A percentile compares a stretch with the other conserved stretches of the same genome.
Conservation (phyloP, 73 alveolate genomes). For the Paramecium pentaurelia region DNA sequence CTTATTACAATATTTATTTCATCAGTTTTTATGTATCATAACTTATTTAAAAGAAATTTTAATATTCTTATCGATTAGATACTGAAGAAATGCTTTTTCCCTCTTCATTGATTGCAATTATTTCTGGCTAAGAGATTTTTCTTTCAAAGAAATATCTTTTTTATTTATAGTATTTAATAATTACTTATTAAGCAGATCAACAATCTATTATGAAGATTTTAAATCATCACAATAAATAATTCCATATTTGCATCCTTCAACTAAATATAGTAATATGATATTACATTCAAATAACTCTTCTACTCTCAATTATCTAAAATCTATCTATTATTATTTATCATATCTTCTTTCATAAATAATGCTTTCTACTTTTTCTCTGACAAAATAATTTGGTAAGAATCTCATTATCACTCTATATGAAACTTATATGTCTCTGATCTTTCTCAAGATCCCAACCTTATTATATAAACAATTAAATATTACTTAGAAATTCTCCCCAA, state of each 20-base stretch:
- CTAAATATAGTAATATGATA: background rate
- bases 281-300: slow-evolving; percentile 48
- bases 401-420: background rate
- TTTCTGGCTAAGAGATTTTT: slow-evolving; percentile 24
- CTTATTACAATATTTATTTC: background rate
- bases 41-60: background rate
- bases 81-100: background rate
- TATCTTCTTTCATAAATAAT: background rate
- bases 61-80: background rate
- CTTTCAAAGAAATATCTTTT: slow-evolving; percentile 34
- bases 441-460: slow-evolving; percentile 1
- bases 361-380: background rate
- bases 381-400: background rate
- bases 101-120: background rate
- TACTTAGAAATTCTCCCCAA: slow-evolving; percentile 34
- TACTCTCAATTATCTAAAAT: background rate
- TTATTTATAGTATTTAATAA: background rate
- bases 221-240: background rate
- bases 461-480: background rate
- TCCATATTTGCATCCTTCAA: slow-evolving; percentile 51
- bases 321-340: background rate
- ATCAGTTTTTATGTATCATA: background rate
- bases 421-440: background rate
- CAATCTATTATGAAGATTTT: background rate
- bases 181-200: slow-evolving; percentile 18